These are phyloP conservation scores for Hanseniaspora taiwanica DNA, from an alignment of 805 yeast species.

Conservation along the genomic window DNA sequence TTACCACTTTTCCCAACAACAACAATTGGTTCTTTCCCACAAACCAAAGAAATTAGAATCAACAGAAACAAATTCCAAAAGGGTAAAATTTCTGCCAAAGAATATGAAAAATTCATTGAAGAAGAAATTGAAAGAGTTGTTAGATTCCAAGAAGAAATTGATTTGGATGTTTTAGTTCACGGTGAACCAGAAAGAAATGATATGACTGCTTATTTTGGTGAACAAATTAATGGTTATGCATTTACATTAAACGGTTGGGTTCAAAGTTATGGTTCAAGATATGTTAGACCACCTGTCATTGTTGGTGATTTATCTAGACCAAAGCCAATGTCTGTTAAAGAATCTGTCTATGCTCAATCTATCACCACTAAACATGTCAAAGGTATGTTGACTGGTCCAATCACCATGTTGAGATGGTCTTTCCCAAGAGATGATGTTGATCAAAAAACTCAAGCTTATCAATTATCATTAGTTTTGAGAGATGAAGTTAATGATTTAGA, in stretches of 20 bases:
- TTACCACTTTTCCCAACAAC: conserved; percentile 99
- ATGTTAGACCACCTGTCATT: conserved; percentile 98
- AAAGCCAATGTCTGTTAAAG: conserved; percentile 95
- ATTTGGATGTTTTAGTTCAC: conserved; percentile 95
- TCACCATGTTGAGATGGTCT: conserved; percentile 99
- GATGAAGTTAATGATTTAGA: conserved; percentile 98
- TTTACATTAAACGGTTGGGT: conserved; percentile 99
- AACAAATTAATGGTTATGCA: conserved; percentile 94
- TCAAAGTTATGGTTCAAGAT: conserved; percentile 99
- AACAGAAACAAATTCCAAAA: conserved; percentile 96
- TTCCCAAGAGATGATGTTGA: conserved; percentile 99
- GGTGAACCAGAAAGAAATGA: conserved; percentile 99
- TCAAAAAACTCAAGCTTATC: conserved; percentile 87
- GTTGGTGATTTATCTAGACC: conserved; percentile 99
- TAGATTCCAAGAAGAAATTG: conserved; percentile 98
- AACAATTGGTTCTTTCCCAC: conserved; percentile 99
- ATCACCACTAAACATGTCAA: conserved; percentile 91
- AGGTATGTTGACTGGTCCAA: conserved; percentile 99
- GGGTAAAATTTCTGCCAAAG: conserved; percentile 91
- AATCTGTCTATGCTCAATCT: conserved; percentile 97
- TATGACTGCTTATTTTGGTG: conserved; percentile 99
- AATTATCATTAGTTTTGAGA: conserved; percentile 93
- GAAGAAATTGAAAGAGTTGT: conserved; percentile 91
- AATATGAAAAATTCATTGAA: conserved; percentile 93
- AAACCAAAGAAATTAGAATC: conserved; percentile 97